Base-by-base conservation (phyloP, 345 rosid genomes). In the Sonneratia alba region DNA sequence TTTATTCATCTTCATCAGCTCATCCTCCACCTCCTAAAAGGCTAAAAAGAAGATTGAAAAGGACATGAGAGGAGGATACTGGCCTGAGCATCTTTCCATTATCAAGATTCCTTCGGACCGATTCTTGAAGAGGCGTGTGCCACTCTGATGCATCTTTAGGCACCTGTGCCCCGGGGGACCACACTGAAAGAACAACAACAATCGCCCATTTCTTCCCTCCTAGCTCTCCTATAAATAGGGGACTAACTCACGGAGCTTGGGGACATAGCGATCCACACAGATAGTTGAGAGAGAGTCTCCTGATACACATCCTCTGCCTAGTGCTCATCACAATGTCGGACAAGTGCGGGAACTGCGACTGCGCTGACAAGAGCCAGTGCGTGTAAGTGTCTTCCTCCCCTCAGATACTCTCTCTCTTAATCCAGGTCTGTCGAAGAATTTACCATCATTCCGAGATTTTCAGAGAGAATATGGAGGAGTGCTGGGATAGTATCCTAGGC, bases 361-460 rank as follows among this genome's bases (percentile, higher is more conserved):
- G 98, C 81, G 40, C 86, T 73, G 93, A 91, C 96, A 80, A 77
- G 81, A 83, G 79, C 88, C 84, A 88, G 87, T 93, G 96, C 72
- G 83, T 55, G 95, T 87, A 81, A 85, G 91, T 85, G 0, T 32
- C 8, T 37, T 0, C 11, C n/a, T 7, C 48, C 27, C 22, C 10
- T 21, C 16, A 49, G 59, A 42, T 37, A 49, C 19, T 36, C 24
- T 47, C 16, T 45, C 42, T 13, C 13, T 24, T 45, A 24, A 36
- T 64, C 61, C 24, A 0, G 10, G 45, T 55, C 43, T 47, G 2
- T 13, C 51, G 2, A 47, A 47, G 51, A 47, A 9, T 7, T 2
- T 42, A 9, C 45, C 45, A 0, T 42, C 32, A 27, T 27, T 27
- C 32, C 1, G 32, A 27, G 32, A 27, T 27, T 27, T 27, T 27